Percentiles rank a stretch among this genome's conserved stretches.
Evolutionary conservation across 768 basidiomycete genomes (phyloP).

Genomic region (Tylopilus subfusipes): DNA sequence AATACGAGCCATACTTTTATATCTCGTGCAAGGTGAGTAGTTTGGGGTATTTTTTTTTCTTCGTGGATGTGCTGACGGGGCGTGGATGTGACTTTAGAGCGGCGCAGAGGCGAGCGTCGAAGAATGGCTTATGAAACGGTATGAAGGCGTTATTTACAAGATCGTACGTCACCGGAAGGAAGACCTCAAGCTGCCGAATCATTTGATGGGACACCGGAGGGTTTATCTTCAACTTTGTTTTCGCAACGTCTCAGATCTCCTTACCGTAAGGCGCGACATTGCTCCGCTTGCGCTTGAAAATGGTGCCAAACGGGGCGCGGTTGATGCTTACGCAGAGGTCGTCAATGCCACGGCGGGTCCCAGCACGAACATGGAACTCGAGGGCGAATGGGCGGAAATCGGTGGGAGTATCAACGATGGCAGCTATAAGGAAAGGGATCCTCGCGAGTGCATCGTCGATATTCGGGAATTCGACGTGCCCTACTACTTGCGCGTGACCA

Average conservation of each 20-base stretch:
- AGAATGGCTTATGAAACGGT: slow-evolving; percentile 93
- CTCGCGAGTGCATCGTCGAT: slow-evolving; percentile 91
- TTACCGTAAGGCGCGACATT: slow-evolving; percentile 82
- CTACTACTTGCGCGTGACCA: slow-evolving; percentile 97
- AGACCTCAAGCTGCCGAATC: slow-evolving; percentile 93
- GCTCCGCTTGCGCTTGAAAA: slow-evolving; percentile 89
- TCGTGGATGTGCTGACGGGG: slow-evolving; percentile 1
- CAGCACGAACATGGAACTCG: slow-evolving; percentile 64
- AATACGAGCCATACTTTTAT: slow-evolving; percentile 93
- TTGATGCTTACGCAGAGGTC: slow-evolving; percentile 97
- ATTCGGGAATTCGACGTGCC: slow-evolving; percentile 95
- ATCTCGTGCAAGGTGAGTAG: slow-evolving; percentile 83
- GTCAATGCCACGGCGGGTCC: slow-evolving; percentile 73
- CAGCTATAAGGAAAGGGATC: slow-evolving; percentile 62
- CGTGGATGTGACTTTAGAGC: slow-evolving; percentile 39
- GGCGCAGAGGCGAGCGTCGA: slow-evolving; percentile 89
- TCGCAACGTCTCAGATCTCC: slow-evolving; percentile 89
- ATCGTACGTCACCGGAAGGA: slow-evolving; percentile 84
- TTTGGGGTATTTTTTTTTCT: slow-evolving; percentile 15
- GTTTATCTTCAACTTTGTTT: slow-evolving; percentile 88
- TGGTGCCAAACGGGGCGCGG: slow-evolving; percentile 86
- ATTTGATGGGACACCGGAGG: slow-evolving; percentile 90
- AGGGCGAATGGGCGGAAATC: slow-evolving; percentile 57
- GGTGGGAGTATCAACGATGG: slow-evolving; percentile 37
- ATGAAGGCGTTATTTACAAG: slow-evolving; percentile 80